A percentile compares a stretch with the other conserved stretches of the same genome.
Evolutionary conservation across 768 basidiomycete species (phyloP).

Genomic region (Tephrocybe sp.): DNA sequence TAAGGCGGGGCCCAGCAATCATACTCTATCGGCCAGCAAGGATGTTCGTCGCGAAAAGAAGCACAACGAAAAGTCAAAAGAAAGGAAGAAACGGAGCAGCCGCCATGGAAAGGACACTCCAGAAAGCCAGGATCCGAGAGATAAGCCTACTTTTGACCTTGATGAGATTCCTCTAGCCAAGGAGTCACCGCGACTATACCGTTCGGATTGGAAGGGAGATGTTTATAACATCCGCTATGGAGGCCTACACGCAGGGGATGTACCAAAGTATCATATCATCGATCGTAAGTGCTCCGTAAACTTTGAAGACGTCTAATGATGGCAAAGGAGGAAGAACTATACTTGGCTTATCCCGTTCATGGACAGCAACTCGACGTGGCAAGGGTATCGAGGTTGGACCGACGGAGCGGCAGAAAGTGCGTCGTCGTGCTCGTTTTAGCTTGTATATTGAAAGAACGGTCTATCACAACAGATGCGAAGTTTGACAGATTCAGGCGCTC

Average conservation of each 20-base stretch:
- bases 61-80: constrained; percentile 19
- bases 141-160: constrained; percentile 14
- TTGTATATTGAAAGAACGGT: not conserved
- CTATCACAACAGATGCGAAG: constrained; percentile 37
- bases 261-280: constrained; percentile 65
- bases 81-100: constrained; percentile 29
- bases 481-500: constrained; percentile 58
- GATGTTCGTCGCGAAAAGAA: constrained; percentile 23
- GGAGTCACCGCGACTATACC: constrained; percentile 43
- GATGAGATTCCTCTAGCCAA: constrained; percentile 22
- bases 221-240: constrained; percentile 66
- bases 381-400: constrained; percentile 61
- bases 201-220: constrained; percentile 70
- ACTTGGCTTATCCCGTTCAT: constrained; percentile 57
- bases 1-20: constrained; percentile 42
- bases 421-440: constrained; percentile 2
- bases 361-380: constrained; percentile 44
- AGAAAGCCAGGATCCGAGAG: not conserved
- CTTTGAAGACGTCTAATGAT: constrained; percentile 47
- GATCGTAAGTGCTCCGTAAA: constrained; percentile 44
- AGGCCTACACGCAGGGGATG: constrained; percentile 56
- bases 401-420: constrained; percentile 43
- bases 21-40: constrained; percentile 16
- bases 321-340: constrained; percentile 58
- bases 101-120: constrained; percentile 21